These are phyloP conservation scores for Lachnellula subtilissima DNA, from an alignment of 2,329 filamentous ascomycete species.

Conservation along the genomic window DNA sequence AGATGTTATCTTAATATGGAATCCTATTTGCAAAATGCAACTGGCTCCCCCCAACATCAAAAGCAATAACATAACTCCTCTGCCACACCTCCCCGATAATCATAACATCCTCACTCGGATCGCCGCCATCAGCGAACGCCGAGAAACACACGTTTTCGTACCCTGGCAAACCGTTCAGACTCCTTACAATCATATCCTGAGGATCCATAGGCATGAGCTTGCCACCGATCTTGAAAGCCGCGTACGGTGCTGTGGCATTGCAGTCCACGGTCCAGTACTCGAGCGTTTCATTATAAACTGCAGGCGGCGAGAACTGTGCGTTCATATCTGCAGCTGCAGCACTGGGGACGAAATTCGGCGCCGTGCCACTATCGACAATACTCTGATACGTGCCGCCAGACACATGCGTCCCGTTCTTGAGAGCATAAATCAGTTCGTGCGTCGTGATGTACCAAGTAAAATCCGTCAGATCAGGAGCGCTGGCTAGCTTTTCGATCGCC, in stretches of 20 bases:
- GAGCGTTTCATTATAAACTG: not conserved
- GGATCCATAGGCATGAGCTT: conserved; percentile 9
- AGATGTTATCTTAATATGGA: not conserved
- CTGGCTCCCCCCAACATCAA: not conserved
- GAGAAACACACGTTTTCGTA: not conserved
- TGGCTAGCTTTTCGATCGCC: not conserved
- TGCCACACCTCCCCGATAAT: not conserved
- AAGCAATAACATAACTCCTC: not conserved
- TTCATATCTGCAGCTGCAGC: conserved; percentile 7
- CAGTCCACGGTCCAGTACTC: conserved; percentile 10
- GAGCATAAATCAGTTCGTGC: not conserved
- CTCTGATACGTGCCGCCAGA: conserved; percentile 15
- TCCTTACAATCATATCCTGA: conserved; percentile 13
- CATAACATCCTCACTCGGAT: not conserved
- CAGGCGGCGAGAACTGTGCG: conserved; percentile 9
- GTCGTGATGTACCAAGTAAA: not conserved
- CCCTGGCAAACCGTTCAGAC: not conserved
- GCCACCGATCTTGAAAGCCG: conserved; percentile 14
- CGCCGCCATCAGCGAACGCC: not conserved
- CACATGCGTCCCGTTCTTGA: conserved; percentile 6
- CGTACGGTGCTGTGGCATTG: conserved; percentile 11
- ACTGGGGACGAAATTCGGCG: conserved; percentile 9
- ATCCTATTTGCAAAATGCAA: not conserved
- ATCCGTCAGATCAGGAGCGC: not conserved
- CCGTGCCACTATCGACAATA: conserved; percentile 14